Evolutionary conservation across 495 filamentous ascomycete genomes (phyloP).

Genomic region (Penicillium samsonianum): DNA sequence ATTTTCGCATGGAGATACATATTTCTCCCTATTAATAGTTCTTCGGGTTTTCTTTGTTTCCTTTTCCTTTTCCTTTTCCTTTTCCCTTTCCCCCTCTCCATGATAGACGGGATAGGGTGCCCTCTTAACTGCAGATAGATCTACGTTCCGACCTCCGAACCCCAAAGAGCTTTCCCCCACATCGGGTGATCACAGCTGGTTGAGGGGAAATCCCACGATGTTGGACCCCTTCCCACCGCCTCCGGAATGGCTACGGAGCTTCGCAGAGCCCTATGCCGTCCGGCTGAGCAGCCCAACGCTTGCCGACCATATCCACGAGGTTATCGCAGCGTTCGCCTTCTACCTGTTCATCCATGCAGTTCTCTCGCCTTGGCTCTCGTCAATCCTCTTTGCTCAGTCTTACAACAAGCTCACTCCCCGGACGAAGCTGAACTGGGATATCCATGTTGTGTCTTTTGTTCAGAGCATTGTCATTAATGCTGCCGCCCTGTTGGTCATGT

Average conservation of each 20-base stretch:
- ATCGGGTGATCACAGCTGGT: constrained; percentile 21
- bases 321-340: constrained; percentile 68
- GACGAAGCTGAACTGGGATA: constrained; percentile 90
- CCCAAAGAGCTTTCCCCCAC: constrained; percentile 19
- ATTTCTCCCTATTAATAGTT: constrained; percentile 4
- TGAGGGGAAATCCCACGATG: constrained; percentile 37
- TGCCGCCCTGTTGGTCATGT: constrained; percentile 83
- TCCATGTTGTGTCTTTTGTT: constrained; percentile 90
- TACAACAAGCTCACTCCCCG: constrained; percentile 67
- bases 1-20: constrained; percentile 18
- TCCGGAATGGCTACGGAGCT: constrained; percentile 43
- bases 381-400: constrained; percentile 63
- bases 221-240: constrained; percentile 52
- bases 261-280: constrained; percentile 47
- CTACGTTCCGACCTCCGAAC: constrained; percentile 12
- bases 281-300: constrained; percentile 66
- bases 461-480: constrained; percentile 79
- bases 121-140: constrained; percentile 16
- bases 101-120: constrained; percentile 17
- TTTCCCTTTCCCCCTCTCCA: constrained; percentile 11
- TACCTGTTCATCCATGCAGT: constrained; percentile 76
- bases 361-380: constrained; percentile 75
- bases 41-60: constrained; percentile 1
- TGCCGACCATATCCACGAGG: constrained; percentile 85
- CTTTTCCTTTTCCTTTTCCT: not conserved